Conservation (phyloP, 2,329 filamentous ascomycete species). For the Arthrinium puccinioides region DNA sequence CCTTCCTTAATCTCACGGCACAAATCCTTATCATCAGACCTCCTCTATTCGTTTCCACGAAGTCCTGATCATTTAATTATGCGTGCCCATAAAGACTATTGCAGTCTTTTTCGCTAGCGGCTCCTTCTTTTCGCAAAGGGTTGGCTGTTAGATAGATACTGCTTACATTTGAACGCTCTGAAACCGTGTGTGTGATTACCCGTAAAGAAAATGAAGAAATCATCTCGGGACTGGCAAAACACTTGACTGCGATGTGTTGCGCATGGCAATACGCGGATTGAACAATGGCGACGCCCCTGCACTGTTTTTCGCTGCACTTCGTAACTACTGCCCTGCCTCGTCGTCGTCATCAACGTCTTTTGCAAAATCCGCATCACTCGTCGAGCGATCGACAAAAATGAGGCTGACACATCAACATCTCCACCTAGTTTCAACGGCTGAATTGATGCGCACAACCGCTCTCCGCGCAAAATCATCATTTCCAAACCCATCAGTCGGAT, state of each 20-base stretch:
- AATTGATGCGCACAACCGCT: no score
- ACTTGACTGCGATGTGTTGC: background rate
- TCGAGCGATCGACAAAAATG: no score
- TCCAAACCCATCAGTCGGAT: no score
- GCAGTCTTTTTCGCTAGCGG: constrained; percentile 97
- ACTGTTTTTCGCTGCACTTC: background rate
- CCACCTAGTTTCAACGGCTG: no score
- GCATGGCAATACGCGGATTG: background rate
- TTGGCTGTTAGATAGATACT: constrained; percentile 91
- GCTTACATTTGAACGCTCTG: constrained; percentile 54
- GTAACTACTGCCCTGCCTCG: background rate
- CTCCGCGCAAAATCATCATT: no score
- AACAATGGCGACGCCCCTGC: background rate
- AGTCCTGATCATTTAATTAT: constrained; percentile 86
- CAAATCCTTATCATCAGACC: constrained; percentile 86
- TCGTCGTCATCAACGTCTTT: background rate
- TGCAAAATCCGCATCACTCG: no score
- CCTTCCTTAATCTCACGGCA: constrained; percentile 48
- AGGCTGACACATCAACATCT: no score
- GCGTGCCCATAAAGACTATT: constrained; percentile 68
- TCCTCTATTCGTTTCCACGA: constrained; percentile 54
- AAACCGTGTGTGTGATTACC: no score
- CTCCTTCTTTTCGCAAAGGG: constrained; percentile 60
- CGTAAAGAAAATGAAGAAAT: no score
- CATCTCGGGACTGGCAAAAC: no score